Conservation (phyloP, 2,329 filamentous ascomycete genomes). For the Hyphodiscus sp. region DNA sequence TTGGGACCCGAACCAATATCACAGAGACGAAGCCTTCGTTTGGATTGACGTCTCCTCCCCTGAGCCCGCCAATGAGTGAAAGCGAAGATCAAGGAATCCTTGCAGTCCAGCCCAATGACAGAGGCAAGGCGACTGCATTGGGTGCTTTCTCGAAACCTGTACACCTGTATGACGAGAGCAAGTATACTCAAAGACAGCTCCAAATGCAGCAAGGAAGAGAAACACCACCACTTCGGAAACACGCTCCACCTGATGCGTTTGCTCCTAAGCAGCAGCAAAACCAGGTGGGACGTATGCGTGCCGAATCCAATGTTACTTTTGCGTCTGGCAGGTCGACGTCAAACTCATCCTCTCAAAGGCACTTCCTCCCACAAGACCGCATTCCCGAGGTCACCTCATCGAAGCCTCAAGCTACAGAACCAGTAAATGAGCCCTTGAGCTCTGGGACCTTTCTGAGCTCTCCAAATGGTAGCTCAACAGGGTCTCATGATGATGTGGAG, state of each 20-base stretch:
- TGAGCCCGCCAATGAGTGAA: conserved; percentile 68
- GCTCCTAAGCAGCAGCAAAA: conserved; percentile 17
- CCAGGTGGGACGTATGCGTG: conserved; percentile 34
- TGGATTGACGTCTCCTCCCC: conserved; percentile 42
- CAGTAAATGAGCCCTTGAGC: conserved; percentile 13
- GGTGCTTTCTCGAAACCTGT: conserved; percentile 66
- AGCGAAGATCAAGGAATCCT: conserved; percentile 59
- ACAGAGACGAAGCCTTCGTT: conserved; percentile 29
- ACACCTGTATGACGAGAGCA: conserved; percentile 75
- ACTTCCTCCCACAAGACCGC: conserved; percentile 22
- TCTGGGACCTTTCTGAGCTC: conserved; percentile 24
- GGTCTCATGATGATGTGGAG: conserved; percentile 10
- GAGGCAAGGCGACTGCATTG: conserved; percentile 73
- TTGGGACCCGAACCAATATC: conserved; percentile 28
- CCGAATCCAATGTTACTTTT: conserved; percentile 40
- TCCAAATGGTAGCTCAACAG: conserved; percentile 15
- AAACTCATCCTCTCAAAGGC: conserved; percentile 38
- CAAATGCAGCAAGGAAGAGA: conserved; percentile 73
- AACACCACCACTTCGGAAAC: conserved; percentile 40
- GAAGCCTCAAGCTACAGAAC: conserved; percentile 8
- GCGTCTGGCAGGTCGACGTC: conserved; percentile 40
- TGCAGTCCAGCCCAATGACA: conserved; percentile 66
- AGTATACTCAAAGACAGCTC: conserved; percentile 74
- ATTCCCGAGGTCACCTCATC: conserved; percentile 13
- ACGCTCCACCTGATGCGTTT: conserved; percentile 23